These are phyloP conservation scores for Desmodesmus armatus DNA, from an alignment of 139 green algal species.

Conservation along the genomic window DNA sequence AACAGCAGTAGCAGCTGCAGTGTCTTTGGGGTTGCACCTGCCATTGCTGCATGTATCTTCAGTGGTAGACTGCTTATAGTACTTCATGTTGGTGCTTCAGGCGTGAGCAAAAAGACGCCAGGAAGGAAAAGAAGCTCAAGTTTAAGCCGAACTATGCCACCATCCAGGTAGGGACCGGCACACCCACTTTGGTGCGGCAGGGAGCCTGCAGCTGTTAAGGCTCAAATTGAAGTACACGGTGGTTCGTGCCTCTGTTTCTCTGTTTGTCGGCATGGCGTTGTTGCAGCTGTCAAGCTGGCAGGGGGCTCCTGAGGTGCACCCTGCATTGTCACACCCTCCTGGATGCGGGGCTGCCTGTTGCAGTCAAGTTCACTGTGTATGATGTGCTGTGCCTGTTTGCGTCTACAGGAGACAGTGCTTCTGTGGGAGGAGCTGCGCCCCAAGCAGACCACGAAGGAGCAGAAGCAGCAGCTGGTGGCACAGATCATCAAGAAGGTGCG, in stretches of 20 bases:
- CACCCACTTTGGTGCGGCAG: not conserved
- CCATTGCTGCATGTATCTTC: not conserved
- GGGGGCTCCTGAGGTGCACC: too few relatives aligned
- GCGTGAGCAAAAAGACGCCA: slow-evolving; percentile 49
- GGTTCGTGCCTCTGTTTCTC: too few relatives aligned
- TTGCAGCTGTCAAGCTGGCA: too few relatives aligned
- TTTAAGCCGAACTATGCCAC: slow-evolving; percentile 62
- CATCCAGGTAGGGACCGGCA: slow-evolving; percentile 51
- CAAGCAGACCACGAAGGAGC: slow-evolving; percentile 53
- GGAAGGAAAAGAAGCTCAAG: slow-evolving; percentile 51
- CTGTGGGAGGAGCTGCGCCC: slow-evolving; percentile 81
- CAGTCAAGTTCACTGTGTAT: too few relatives aligned
- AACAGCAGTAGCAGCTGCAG: too few relatives aligned
- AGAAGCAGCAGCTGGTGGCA: slow-evolving; percentile 67
- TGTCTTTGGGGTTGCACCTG: too few relatives aligned
- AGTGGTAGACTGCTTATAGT: too few relatives aligned
- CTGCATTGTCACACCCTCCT: too few relatives aligned
- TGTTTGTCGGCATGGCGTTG: too few relatives aligned
- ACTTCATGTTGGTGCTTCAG: not conserved
- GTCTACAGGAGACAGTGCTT: slow-evolving; percentile 57
- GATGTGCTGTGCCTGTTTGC: too few relatives aligned
- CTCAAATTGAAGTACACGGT: too few relatives aligned
- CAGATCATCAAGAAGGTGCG: slow-evolving; percentile 66
- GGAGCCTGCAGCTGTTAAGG: not conserved
- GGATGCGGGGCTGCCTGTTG: too few relatives aligned